A percentile compares a stretch with the other conserved stretches of the same genome.
Conservation (phyloP, 768 basidiomycete genomes). For the Suillus weaverae region DNA sequence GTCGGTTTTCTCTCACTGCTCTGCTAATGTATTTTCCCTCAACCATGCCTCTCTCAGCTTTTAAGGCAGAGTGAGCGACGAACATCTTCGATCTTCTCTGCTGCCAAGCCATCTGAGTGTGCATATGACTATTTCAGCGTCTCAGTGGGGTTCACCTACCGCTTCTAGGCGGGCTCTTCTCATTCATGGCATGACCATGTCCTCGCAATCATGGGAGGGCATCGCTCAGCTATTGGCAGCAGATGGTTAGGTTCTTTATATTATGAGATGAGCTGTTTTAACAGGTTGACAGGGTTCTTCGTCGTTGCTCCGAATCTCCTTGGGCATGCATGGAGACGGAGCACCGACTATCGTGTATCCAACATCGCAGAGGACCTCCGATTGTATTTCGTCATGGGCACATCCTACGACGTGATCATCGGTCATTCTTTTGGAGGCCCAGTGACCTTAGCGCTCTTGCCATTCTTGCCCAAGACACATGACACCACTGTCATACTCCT, state of each 20-base stretch:
- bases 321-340: not conserved
- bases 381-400: not conserved
- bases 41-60: not conserved
- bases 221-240: not conserved
- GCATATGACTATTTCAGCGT: not conserved
- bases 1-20: not conserved
- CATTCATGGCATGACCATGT: not conserved
- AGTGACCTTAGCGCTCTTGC: not conserved
- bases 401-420: not conserved
- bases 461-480: not conserved
- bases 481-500: not conserved
- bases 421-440: not conserved
- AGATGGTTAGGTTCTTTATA: not conserved
- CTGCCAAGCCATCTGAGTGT: not conserved
- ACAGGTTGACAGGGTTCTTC: not conserved
- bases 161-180: not conserved
- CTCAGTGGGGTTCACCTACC: not conserved
- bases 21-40: not conserved
- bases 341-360: not conserved
- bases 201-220: not conserved
- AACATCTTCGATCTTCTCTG: not conserved
- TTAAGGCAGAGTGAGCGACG: not conserved
- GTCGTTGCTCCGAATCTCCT: conserved; percentile 1
- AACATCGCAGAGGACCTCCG: not conserved
- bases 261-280: not conserved